phyloP scores from a whole-genome alignment of 1,139 yeast genomes.

The Pichia kudriavzevii region DNA sequence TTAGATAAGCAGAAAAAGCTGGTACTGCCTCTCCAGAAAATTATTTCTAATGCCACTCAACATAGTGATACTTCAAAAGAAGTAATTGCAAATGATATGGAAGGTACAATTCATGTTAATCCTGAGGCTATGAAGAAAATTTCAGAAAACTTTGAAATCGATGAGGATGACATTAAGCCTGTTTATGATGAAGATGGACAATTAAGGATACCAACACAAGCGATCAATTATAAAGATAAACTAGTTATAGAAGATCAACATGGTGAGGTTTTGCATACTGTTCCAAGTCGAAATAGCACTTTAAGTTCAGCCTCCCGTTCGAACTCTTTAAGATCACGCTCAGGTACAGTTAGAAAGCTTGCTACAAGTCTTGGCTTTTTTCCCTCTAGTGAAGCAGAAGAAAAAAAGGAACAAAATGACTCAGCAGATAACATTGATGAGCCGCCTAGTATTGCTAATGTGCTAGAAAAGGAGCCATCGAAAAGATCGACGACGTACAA shows the following conservation, averaged over 20 bases:
- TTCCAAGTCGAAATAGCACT: slow-evolving; percentile 14
- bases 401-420: not conserved
- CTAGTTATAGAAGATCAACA: slow-evolving; percentile 71
- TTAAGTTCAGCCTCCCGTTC: slow-evolving; percentile 4
- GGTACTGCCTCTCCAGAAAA: slow-evolving; percentile 8
- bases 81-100: not conserved
- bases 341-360: slow-evolving; percentile 9
- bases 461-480: not conserved
- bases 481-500: too few species aligned
- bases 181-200: slow-evolving; percentile 24
- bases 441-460: too few species aligned
- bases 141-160: slow-evolving; percentile 14
- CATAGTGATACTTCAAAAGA: slow-evolving; percentile 1
- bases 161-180: slow-evolving; percentile 21
- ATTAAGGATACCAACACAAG: slow-evolving; percentile 35
- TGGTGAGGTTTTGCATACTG: slow-evolving; percentile 58
- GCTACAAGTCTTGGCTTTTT: slow-evolving; percentile 10
- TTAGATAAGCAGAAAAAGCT: slow-evolving; percentile 2
- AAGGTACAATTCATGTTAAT: slow-evolving; percentile 12
- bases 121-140: slow-evolving; percentile 15
- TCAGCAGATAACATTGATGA: too few species aligned
- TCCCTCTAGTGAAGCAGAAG: slow-evolving; percentile 2
- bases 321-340: slow-evolving; percentile 8
- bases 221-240: slow-evolving; percentile 65
- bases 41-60: slow-evolving; percentile 8